These are phyloP conservation scores for Ustilago tritici DNA, from an alignment of 1,284 basidiomycete species.

Conservation along the genomic window DNA sequence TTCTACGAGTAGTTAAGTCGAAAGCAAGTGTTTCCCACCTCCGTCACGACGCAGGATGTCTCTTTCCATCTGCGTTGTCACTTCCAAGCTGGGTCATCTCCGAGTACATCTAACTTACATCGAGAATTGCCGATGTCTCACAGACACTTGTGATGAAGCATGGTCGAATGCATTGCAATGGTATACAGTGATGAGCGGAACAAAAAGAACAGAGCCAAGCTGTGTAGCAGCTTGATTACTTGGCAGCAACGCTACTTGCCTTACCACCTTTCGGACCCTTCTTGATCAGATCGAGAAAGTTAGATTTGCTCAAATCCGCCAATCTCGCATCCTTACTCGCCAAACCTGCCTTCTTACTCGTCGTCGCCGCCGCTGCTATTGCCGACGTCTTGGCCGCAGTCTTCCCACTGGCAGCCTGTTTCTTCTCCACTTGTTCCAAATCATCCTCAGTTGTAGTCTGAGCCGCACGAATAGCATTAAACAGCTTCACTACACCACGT, in stretches of 20 bases:
- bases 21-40: too few relatives aligned
- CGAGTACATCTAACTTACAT: background rate
- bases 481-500: constrained; percentile 68
- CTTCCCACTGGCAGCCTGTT: constrained; percentile 26
- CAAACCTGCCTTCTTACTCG: constrained; percentile 45
- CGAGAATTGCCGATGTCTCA: background rate
- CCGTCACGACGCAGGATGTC: background rate
- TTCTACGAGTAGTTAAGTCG: too few relatives aligned
- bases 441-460: constrained; percentile 64
- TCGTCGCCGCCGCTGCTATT: background rate
- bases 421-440: constrained; percentile 48
- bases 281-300: constrained; percentile 67
- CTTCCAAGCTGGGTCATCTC: background rate
- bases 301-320: constrained; percentile 64
- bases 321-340: constrained; percentile 60
- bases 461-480: constrained; percentile 68
- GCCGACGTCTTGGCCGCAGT: constrained; percentile 5
- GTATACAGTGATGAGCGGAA: constrained; percentile 22
- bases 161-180: constrained; percentile 16
- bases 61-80: background rate
- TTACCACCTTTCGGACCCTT: constrained; percentile 30
- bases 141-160: background rate
- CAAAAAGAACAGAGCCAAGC: background rate
- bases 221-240: constrained; percentile 11
- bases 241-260: constrained; percentile 33